Evolutionary conservation across 2,329 filamentous ascomycete genomes (phyloP), one percentile per base, ranked within the genome.

Genomic region (Amauroascus verrucosus): DNA sequence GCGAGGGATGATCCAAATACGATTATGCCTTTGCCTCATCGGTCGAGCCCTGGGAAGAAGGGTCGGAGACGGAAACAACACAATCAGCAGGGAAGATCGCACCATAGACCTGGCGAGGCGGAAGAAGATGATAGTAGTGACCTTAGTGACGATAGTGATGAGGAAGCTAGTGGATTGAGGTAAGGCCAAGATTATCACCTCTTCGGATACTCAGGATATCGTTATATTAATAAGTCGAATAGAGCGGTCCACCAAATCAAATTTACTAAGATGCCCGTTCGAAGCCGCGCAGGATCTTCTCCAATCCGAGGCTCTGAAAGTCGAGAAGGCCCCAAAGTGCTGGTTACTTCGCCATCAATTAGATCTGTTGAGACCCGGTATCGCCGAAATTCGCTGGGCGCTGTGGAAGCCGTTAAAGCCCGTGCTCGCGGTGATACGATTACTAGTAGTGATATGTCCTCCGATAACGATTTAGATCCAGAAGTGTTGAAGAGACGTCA

Each of bases 251-350:
- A 94, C 65, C 88, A 94, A 67, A 95, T 97, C 67, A 90, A 91
- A 65, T 98, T 98, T 69, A 83, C 86, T 47, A 97, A 97, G 71
- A 91, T 96, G 87, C 91, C 93, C 1, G 79, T 95, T 41, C 81
- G 90, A 28, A 83, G 82, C 60, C 83, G 91, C 53, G 87, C 90
- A 24, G 91, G 88, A 9, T 96, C 90, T 0, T 96, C 91, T 46
- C 91, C 91, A 2, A 83, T 86, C 35, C 83, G 88, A 45, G 73
- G 70, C 28, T 70, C 69, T 28, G 70, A 72, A 56, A 68, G 64
- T 28, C 65, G 64, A 40, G 75, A 77, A 49, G 64, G 63, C 16
- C 70, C 72, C 7, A 73, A 78, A 24, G 68, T 78, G n/a, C 69
- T 74, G 62, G 67, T 79, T 32, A 80, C 77, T 1, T 80, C 78